phyloP scores from a whole-genome alignment of 768 basidiomycete species.

The Gloeostereum incarnatum region DNA sequence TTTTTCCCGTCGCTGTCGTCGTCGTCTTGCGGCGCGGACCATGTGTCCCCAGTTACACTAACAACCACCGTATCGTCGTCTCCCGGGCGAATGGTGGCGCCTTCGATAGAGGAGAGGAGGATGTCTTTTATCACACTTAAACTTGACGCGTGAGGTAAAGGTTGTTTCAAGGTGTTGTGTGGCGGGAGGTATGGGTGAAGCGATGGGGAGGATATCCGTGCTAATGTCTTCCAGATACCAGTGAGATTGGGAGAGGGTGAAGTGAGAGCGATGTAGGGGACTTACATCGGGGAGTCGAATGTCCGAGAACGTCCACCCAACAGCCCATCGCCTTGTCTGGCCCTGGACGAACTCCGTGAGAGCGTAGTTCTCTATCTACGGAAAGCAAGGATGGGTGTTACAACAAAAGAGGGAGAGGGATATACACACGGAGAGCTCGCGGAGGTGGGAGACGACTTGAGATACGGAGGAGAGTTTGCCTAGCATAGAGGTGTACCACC shows the following conservation, averaged over 20 bases:
- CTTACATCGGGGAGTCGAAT: constrained; percentile 72
- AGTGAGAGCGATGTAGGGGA: constrained; percentile 5
- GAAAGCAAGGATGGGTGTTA: constrained; percentile 2
- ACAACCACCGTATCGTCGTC: constrained; percentile 13
- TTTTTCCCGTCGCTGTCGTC: constrained; percentile 18
- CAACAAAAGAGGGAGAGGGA: background rate
- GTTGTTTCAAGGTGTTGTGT: constrained; percentile 45
- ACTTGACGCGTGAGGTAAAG: constrained; percentile 13
- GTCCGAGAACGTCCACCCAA: constrained; percentile 76
- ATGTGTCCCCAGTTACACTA: constrained; percentile 34
- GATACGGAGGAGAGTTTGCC: constrained; percentile 76
- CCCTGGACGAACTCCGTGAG: constrained; percentile 81
- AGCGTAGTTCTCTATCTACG: constrained; percentile 79
- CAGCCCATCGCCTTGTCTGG: constrained; percentile 84
- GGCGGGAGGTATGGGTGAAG: constrained; percentile 47
- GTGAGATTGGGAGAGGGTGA: background rate
- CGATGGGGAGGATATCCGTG: constrained; percentile 24
- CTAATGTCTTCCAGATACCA: constrained; percentile 16
- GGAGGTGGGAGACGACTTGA: constrained; percentile 48
- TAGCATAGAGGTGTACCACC: constrained; percentile 93
- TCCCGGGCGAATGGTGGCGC: constrained; percentile 3
- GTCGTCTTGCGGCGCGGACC: constrained; percentile 64
- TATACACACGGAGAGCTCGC: constrained; percentile 20
- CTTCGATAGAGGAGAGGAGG: constrained; percentile 24
- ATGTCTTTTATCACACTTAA: constrained; percentile 14